Base-by-base conservation (phyloP, 139 green algal species). In the Limnomonas spitsbergensis region DNA sequence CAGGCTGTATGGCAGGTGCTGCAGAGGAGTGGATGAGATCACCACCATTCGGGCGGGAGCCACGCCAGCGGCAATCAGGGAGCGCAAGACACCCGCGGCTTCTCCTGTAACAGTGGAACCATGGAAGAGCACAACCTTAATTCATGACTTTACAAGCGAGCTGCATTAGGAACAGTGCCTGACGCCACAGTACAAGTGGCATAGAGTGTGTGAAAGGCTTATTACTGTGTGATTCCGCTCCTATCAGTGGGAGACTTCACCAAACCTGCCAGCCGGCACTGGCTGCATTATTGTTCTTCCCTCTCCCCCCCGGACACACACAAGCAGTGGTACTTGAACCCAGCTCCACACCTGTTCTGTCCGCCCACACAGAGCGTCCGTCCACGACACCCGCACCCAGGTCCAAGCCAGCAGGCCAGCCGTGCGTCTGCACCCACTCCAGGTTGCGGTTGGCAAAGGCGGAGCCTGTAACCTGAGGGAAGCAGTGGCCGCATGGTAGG, bases 341-440 rank as follows among this genome's bases (percentile, higher is more conserved):
- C 37, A 3, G 9, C 38, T 38, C 3, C 75, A 54, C 38, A 74
- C 76, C 76, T 35, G 31, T 69, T 4, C 79, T 34, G 80, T 97
- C 93, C 7, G 83, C 86, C 89, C 90, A 98, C 42, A 94, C 82
- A 38, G 84, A 92, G 29, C 94, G 90, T 26, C 91, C 94, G 79
- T 97, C 93, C 36, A 98, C 85, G 2, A 97, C 80, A 74, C 94
- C 93, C 2, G 88, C 90, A 1, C 89, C 91, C 68, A 97, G 86
- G 37, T 88, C 79, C 90, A 96, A 96, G 84, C 77, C 82, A n/a
- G 78, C 78, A 20, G 89, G 91, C 39, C 91, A 92, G 80, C 94
- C 92, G 78, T 94, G 80, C 69, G 83, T 78, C 29, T 77, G 56
- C 66, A 97, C 87, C 7, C 94, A 86, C 29, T 79, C 76, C 31